A percentile compares a stretch with the other conserved stretches of the same genome.
Conservation (phyloP, 371 early-diverging fungal species). For the Blyttiomyces sp. region DNA sequence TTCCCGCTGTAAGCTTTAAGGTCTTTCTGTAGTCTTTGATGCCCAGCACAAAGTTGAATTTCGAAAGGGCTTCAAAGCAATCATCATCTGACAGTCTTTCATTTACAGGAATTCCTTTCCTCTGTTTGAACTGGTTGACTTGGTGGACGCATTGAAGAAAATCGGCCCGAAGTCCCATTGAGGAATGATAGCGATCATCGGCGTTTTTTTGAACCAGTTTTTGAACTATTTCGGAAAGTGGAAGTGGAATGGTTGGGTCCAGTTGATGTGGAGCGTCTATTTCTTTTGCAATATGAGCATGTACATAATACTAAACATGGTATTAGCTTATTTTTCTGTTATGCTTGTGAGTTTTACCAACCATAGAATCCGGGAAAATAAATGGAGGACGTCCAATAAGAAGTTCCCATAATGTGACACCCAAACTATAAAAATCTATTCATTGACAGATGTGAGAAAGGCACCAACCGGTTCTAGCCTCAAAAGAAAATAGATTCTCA, state of each 20-base stretch:
- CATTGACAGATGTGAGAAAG: no score
- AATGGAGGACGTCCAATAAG: conserved; percentile 37
- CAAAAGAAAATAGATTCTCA: background rate
- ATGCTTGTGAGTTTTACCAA: conserved; percentile 6
- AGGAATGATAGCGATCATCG: conserved; percentile 42
- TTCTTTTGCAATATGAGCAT: conserved; percentile 43
- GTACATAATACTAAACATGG: conserved; percentile 35
- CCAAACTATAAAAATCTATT: conserved; percentile 50
- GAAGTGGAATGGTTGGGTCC: conserved; percentile 30
- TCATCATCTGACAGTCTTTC: conserved; percentile 20
- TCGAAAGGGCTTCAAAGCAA: conserved; percentile 16
- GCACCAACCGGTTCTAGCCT: background rate
- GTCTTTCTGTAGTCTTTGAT: conserved; percentile 29
- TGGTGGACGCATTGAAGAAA: conserved; percentile 11
- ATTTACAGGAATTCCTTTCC: background rate
- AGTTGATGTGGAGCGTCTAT: conserved; percentile 21
- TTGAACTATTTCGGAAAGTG: conserved; percentile 27
- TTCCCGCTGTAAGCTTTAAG: conserved; percentile 34
- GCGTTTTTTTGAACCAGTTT: conserved; percentile 42
- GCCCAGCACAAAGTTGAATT: conserved; percentile 14
- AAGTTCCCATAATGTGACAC: conserved; percentile 46
- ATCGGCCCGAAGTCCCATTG: conserved; percentile 34
- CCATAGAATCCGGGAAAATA: conserved; percentile 34
- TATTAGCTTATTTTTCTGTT: background rate
- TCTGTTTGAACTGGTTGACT: conserved; percentile 17